These are phyloP conservation scores for Penicillium sclerotigenum DNA, from an alignment of 2,329 filamentous ascomycete genomes.

Conservation along the genomic window DNA sequence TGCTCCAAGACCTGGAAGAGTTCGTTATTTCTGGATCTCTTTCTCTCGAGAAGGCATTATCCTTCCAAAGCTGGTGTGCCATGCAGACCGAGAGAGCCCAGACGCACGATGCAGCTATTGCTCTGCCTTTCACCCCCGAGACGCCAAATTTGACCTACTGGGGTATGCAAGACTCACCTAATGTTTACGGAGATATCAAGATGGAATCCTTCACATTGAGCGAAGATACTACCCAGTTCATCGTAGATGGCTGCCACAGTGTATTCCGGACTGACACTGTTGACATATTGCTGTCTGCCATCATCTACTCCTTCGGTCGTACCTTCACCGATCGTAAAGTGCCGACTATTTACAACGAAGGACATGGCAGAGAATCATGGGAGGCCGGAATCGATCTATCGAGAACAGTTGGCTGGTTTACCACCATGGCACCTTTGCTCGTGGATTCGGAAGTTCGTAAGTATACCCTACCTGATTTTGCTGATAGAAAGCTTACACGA, in stretches of 20 bases:
- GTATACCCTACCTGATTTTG: neutral
- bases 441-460: slow-evolving; percentile 30
- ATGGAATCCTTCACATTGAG: slow-evolving; percentile 36
- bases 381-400: slow-evolving; percentile 46
- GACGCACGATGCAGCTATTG: slow-evolving; percentile 9
- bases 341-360: slow-evolving; percentile 50
- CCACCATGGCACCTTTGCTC: slow-evolving; percentile 46
- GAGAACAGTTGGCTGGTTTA: slow-evolving; percentile 52
- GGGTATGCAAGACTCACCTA: slow-evolving; percentile 33
- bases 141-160: slow-evolving; percentile 37
- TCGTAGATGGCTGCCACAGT: slow-evolving; percentile 33
- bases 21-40: slow-evolving; percentile 33
- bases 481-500: slow-evolving; percentile 10
- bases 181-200: slow-evolving; percentile 37
- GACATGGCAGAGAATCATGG: slow-evolving; percentile 50
- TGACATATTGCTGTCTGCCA: slow-evolving; percentile 37
- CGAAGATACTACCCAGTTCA: slow-evolving; percentile 31
- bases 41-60: slow-evolving; percentile 34
- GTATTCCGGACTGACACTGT: slow-evolving; percentile 38
- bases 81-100: slow-evolving; percentile 32
- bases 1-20: slow-evolving; percentile 38
- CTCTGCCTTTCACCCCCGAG: slow-evolving; percentile 30
- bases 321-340: slow-evolving; percentile 43
- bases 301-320: slow-evolving; percentile 45
- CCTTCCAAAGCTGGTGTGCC: slow-evolving; percentile 41